These are phyloP conservation scores for Boletus vermiculosoides DNA, from an alignment of 768 basidiomycete genomes.

Conservation along the genomic window DNA sequence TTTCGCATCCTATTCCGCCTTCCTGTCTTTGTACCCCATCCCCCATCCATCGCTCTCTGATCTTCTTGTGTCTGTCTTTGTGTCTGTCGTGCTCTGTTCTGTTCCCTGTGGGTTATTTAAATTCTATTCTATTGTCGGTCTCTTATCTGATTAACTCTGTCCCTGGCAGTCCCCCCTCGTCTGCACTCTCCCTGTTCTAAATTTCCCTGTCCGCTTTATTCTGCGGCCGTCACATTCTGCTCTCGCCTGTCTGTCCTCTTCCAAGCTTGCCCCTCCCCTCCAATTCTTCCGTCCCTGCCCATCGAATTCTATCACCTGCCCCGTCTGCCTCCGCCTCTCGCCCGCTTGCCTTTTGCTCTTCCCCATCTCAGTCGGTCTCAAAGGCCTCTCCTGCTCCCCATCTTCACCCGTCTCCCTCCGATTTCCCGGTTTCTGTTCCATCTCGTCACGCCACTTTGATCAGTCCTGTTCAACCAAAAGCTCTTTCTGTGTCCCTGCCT, in stretches of 20 bases:
- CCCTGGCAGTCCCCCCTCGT: not conserved
- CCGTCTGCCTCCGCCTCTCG: not conserved
- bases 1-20: not conserved
- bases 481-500: not conserved
- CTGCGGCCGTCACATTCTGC: not conserved
- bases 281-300: not conserved
- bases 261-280: not conserved
- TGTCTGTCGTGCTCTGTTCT: not conserved
- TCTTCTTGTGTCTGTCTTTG: not conserved
- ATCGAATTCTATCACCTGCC: not conserved
- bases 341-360: not conserved
- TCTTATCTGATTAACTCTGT: not conserved
- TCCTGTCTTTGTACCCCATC: not conserved
- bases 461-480: not conserved
- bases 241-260: not conserved
- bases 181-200: not conserved
- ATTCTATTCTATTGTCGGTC: not conserved
- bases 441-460: not conserved
- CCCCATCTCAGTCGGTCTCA: not conserved
- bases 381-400: not conserved
- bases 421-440: not conserved
- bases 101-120: not conserved
- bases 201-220: not conserved
- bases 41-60: not conserved
- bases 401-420: not conserved